Base-by-base conservation (phyloP, 768 basidiomycete genomes). In the Strobilomyces echinocephalus region DNA sequence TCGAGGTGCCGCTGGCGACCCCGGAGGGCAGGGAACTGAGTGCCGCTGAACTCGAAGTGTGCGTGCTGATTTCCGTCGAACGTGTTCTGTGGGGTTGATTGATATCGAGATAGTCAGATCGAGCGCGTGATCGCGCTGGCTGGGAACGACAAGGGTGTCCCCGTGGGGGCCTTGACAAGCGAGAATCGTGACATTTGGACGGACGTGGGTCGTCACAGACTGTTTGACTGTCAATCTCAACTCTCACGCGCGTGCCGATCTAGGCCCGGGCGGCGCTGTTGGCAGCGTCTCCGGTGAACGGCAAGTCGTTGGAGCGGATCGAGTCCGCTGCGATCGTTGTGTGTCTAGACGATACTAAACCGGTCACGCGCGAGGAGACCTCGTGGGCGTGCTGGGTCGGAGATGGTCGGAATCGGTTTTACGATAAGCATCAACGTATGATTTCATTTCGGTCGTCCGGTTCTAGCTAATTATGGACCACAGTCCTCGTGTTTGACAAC, bases 381-480 rank as follows among this genome's bases (percentile, higher is more conserved):
- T 88, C 88, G 52, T 88, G 88, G 85, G 76, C 72, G 18, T 82
- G 83, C 46, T 97, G 95, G 94, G 85, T 85, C 21, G 95, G 94
- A 31, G 81, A 95, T 60, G 95, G 92, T 21, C 76, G 84, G 46
- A 97, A 95, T 69, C 76, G 95, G 55, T 99, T 88, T 78, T 97
- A 86, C 66, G 97, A 98, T 76, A 99, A 99, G 72, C 95, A 98
- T 66, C 91, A 98, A 65, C 63, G 91, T 93, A 67, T 33, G 87
- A 43, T 21, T 40, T 16, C 26, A 4, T 49, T 28, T 30, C 18
- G 14, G 34, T 30, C 28, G 42, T 11, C 28, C 40, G 53, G 2
- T n/a, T 30, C n/a, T 49, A 50, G 24, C 49, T 49, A 46, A 55
- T 46, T 9, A 53, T 36, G 28, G 18, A 16, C 10, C 49, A 41